Evolutionary conservation across 202 grass and related monocot species (phyloP), one percentile per base, ranked within the genome.

Genomic region (Dendrocalamus latiflorus): DNA sequence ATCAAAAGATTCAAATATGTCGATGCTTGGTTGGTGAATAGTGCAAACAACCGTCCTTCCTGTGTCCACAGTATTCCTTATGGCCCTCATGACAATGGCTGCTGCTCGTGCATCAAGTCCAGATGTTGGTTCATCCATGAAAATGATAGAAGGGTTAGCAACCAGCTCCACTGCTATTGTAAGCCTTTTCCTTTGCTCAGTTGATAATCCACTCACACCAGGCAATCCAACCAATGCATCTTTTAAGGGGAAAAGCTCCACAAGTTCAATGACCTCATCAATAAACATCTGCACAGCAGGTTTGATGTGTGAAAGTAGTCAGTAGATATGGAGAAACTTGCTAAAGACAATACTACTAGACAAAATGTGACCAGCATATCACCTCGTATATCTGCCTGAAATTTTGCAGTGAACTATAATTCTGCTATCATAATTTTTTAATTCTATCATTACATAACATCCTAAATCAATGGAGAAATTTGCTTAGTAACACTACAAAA

Each of bases 1-100:
- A 84, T 97, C 93, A 81, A 97, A 97, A 78, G 93, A 92, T 87
- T 96, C 93, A 74, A 96, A 96, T 61, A 96, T 96, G 72, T 96
- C 90, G 6, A 96, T 96, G 75, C 90, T 96, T 68, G 93, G 93
- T 69, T 96, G 93, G 77, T 96, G 93, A 82, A 96, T 96, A 22
- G 93, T 96, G 63, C 93, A 96, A 75, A 96, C 93, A 21, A 96
- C 93, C 3, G 93, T 96, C 76, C 93, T 88, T 65, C 90, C 93
- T 36, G 93, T 96, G 49, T 96, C 89, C 45, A 96, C 93, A 18
- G 93, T 96, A 78, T 96, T 96, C 70, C 93, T 80, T 57, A 96
- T 88, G 20, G 93, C 82, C 70, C 93, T 91, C 93, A 96, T 96
- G 58, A 96, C 93, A 76, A 96, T 96, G 26, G 93, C 93, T 53